A percentile compares a stretch with the other conserved stretches of the same genome.
Evolutionary conservation across 2,329 filamentous ascomycete species (phyloP).

Genomic region (Erysiphe neolycopersici): DNA sequence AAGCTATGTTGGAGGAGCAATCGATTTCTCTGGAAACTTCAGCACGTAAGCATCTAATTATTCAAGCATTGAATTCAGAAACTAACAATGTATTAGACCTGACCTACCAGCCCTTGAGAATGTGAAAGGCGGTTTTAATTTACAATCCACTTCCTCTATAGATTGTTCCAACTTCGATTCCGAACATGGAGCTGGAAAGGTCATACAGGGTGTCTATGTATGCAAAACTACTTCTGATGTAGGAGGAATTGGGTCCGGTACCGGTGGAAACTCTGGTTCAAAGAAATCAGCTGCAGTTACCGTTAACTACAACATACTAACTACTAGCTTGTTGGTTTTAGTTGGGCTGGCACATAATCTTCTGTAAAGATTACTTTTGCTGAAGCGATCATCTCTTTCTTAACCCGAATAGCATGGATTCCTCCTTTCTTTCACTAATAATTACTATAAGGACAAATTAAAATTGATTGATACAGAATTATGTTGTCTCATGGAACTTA

Average conservation of each 20-base stretch:
- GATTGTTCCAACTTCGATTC: constrained; percentile 9
- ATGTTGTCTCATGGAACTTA: too few species aligned
- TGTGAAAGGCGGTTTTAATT: constrained; percentile 45
- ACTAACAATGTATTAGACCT: constrained; percentile 26
- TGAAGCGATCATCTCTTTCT: too few species aligned
- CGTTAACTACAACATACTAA: too few species aligned
- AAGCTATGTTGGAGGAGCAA: constrained; percentile 44
- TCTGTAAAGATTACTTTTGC: too few species aligned
- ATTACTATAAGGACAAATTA: too few species aligned
- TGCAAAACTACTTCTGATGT: constrained; percentile 15
- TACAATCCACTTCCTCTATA: constrained; percentile 15
- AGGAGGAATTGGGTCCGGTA: constrained; percentile 8
- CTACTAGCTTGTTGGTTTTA: too few species aligned
- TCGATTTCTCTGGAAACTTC: constrained; percentile 70
- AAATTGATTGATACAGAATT: too few species aligned
- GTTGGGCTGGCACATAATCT: too few species aligned
- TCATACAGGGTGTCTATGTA: constrained; percentile 21
- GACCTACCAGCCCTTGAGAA: constrained; percentile 36
- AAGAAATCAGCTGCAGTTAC: neutral
- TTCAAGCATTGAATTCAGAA: constrained; percentile 7
- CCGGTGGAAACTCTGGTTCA: constrained; percentile 10
- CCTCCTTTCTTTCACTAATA: too few species aligned
- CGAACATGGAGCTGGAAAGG: constrained; percentile 11
- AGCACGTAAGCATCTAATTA: constrained; percentile 32
- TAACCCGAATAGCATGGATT: too few species aligned